Base-by-base conservation (phyloP, 1,284 basidiomycete genomes). In the Coniferiporia weirii region DNA sequence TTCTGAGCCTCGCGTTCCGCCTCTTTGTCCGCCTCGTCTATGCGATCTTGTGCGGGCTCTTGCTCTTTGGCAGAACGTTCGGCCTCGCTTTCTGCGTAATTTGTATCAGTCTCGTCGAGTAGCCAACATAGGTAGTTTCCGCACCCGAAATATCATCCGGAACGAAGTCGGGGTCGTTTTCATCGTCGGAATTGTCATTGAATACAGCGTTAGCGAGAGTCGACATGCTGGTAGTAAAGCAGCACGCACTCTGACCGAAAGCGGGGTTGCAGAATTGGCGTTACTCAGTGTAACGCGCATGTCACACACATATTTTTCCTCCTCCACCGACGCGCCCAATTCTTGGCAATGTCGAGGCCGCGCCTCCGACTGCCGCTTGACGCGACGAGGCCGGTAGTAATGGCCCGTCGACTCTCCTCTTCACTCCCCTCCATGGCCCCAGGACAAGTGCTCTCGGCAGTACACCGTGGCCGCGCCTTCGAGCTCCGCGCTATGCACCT, bases 381-480 rank as follows among this genome's bases (percentile, higher is more conserved):
- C 27, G 27, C 3, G 27, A 27, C 27, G 27, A 27, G 27, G 27
- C 5, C 27, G n/a, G n/a, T n/a, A 27, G 27, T 3, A 5, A 27
- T 27, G 27, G 27, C 5, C 27, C 52, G n/a, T 40, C 38, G 12
- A 54, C 22, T 4, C 12, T 2, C 9, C 17, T 27, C 17, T 20
- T 17, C 27, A 32, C 44, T 35, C 9, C 40, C 45, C 17, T 10
- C n/a, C 4, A 47, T 22, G 15, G 38, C 38, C 12, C 38, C 38
- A 12, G 43, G 38, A 7, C 12, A 9, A 13, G 20, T 27, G 36
- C 53, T 54, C 3, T 61, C 59, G 20, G 57, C 79, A 0, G 77
- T 82, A 4, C 79, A 81, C 46, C 76, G 86, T 44, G 93, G 93
- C 9, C 79, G 75, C 0, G 83, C 83, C 0, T 97, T 93, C 67